Percentiles rank a stretch among this genome's conserved stretches.
Conservation (phyloP, 2,329 filamentous ascomycete genomes). For the Rugonectria rugulosa region DNA sequence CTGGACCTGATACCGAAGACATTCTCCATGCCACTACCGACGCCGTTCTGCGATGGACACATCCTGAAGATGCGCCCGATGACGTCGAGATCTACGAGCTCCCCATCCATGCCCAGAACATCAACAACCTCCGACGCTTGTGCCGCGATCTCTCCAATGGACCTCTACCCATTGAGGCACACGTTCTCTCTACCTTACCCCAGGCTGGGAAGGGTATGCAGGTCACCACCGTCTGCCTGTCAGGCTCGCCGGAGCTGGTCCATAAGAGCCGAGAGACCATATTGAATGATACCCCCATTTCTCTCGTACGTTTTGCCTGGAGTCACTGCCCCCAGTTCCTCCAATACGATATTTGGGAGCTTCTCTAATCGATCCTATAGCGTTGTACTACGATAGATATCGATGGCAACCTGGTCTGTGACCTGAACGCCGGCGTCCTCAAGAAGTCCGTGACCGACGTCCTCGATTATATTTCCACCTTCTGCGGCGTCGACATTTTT, state of each 20-base stretch:
- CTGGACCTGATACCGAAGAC: constrained; percentile 92
- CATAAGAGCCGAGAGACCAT: constrained; percentile 90
- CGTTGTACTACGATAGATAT: constrained; percentile 93
- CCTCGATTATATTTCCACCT: constrained; percentile 84
- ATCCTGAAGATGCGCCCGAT: constrained; percentile 85
- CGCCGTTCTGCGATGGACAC: constrained; percentile 91
- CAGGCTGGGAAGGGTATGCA: constrained; percentile 72
- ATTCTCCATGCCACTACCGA: constrained; percentile 91
- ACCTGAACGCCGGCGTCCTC: constrained; percentile 70
- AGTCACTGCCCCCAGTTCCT: not conserved
- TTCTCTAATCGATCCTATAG: constrained; percentile 55
- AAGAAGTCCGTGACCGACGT: constrained; percentile 81
- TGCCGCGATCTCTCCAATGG: constrained; percentile 83
- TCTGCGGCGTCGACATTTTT: constrained; percentile 96
- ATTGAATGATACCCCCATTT: constrained; percentile 89
- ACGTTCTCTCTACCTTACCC: constrained; percentile 82
- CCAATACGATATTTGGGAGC: not conserved
- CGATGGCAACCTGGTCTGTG: constrained; percentile 88
- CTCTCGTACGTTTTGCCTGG: constrained; percentile 72
- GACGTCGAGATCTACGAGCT: constrained; percentile 86
- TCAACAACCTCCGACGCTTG: constrained; percentile 78
- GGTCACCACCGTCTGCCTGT: constrained; percentile 89
- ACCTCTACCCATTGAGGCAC: constrained; percentile 78
- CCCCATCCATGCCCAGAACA: constrained; percentile 89
- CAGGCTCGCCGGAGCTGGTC: constrained; percentile 85